Base-by-base conservation (phyloP, 768 basidiomycete species). In the Panaeolus papilionaceus region DNA sequence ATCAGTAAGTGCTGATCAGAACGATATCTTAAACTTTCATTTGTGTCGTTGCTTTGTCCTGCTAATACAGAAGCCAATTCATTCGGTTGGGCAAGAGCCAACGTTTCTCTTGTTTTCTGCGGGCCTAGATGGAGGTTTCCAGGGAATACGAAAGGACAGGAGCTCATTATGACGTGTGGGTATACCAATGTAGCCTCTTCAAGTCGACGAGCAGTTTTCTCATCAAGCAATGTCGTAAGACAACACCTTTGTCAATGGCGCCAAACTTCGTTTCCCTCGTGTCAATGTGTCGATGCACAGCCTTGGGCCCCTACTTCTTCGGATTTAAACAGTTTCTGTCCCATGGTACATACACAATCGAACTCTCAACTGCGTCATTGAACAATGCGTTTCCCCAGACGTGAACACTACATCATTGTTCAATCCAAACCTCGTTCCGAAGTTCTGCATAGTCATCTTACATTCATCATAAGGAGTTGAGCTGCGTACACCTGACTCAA, bases 21-120 rank as follows among this genome's bases (percentile, higher is more conserved):
- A 58, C 54, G 54, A 58, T 37, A 58, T 33, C 11, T 58, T 58
- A 33, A 58, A 28, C 54, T 58, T 58, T 58, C 54, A 58, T 58
- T 58, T 58, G 54, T 58, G 54, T 16, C 3, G 26, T 28, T 58
- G 54, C 54, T 58, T 58, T 58, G 54, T 58, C 16, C 28, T 37
- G 12, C 54, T 12, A 33, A 28, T 58, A 58, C 54, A 58, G 14
- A 28, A 7, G 20, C 33, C 54, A 58, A 58, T 58, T 58, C 54
- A 58, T 33, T 58, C 33, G 54, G 54, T 33, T 58, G 54, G 28
- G n/a, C 11, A 20, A 58, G 28, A 58, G 33, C 33, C 20, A 18
- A 58, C 14, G 33, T 12, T 33, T 28, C 26, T 33, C 54, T 58
- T 37, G 11, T 58, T 33, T 7, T 33, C 28, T 58, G 11, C 33